A percentile compares a stretch with the other conserved stretches of the same genome.
Evolutionary conservation across 2,329 filamentous ascomycete species (phyloP).

Genomic region (Atkinsonella texensis): DNA sequence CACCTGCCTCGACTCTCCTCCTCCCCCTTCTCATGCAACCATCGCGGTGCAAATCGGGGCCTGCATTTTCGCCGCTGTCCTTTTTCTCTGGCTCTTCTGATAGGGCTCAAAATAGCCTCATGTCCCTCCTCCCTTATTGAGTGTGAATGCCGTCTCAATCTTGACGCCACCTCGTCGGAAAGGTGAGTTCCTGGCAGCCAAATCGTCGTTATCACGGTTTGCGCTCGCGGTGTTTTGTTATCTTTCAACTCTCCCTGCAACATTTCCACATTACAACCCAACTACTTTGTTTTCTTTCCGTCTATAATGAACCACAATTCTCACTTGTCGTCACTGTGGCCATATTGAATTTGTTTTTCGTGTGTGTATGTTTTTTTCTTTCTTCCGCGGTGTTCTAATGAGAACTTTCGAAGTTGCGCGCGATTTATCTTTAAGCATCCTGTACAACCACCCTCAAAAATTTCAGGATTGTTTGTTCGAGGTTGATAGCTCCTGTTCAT

Average conservation of each 20-base stretch:
- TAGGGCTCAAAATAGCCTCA: constrained; percentile 5
- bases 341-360: neutral
- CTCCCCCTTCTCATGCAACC: constrained; percentile 6
- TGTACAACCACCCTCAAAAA: neutral
- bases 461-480: neutral
- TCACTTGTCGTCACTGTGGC: neutral
- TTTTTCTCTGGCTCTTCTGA: neutral
- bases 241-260: constrained; percentile 3
- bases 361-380: neutral
- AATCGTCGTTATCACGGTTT: constrained; percentile 2
- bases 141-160: neutral
- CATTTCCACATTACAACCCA: constrained; percentile 1
- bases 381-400: neutral
- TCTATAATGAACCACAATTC: neutral
- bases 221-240: constrained; percentile 6
- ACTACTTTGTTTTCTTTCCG: neutral
- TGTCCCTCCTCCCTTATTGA: neutral
- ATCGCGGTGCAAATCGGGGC: constrained; percentile 1
- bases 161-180: neutral
- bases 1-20: neutral
- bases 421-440: neutral
- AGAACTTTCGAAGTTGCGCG: neutral
- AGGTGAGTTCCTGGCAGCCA: constrained; percentile 8
- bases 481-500: neutral
- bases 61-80: neutral